Conservation (phyloP, 352 stramenopile species). For the Phytophthora sp. region DNA sequence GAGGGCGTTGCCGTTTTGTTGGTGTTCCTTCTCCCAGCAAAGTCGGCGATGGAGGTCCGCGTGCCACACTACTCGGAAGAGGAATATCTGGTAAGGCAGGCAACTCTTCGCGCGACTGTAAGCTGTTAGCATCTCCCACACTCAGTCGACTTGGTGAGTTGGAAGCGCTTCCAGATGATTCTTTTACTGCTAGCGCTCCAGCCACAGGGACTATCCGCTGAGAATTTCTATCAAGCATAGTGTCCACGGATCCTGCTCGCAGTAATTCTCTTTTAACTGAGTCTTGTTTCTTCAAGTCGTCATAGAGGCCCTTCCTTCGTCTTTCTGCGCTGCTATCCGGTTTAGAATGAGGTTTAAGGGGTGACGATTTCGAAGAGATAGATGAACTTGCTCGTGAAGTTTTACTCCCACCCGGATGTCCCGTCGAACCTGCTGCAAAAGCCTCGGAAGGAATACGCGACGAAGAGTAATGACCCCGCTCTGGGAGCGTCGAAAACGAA, state of each 20-base stretch:
- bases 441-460: slow-evolving; percentile 10
- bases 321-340: slow-evolving; percentile 11
- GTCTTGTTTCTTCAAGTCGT: slow-evolving; percentile 32
- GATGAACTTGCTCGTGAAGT: slow-evolving; percentile 16
- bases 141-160: slow-evolving; percentile 22
- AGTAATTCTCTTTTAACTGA: slow-evolving; percentile 27
- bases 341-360: slow-evolving; percentile 9
- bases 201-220: slow-evolving; percentile 3
- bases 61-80: slow-evolving; percentile 32
- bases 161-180: slow-evolving; percentile 16
- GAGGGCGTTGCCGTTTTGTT: slow-evolving; percentile 68
- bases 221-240: slow-evolving; percentile 19
- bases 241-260: slow-evolving; percentile 31
- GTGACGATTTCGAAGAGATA: slow-evolving; percentile 4
- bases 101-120: slow-evolving; percentile 49
- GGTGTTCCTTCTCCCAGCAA: slow-evolving; percentile 33
- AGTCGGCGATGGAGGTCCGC: slow-evolving; percentile 14
- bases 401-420: slow-evolving; percentile 21
- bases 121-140: neutral
- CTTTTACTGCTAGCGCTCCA: slow-evolving; percentile 22
- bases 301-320: slow-evolving; percentile 18
- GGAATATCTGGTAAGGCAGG: slow-evolving; percentile 75
- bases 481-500: slow-evolving; percentile 42
- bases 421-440: neutral
- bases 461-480: slow-evolving; percentile 13